Conservation (phyloP, 192 early-diverging fungal species). For the Mortierella antarctica region DNA sequence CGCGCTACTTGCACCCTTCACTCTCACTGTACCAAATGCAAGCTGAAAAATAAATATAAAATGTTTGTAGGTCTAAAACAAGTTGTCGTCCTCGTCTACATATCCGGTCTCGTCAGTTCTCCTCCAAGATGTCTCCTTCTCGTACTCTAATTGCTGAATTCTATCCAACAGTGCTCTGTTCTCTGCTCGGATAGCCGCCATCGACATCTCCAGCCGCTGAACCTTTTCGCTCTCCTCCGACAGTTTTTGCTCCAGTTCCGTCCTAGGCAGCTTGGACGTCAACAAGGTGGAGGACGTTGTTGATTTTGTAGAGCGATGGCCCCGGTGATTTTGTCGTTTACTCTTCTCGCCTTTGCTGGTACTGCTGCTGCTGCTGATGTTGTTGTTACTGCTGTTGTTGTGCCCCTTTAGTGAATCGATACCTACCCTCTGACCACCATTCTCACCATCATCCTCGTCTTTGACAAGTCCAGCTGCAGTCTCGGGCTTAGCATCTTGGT, state of each 20-base stretch:
- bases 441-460: no score
- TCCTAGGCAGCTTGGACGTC: constrained; percentile 5
- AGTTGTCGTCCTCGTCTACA: no score
- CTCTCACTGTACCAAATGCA: no score
- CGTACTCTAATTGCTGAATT: constrained; percentile 42
- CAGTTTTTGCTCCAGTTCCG: constrained; percentile 18
- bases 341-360: neutral
- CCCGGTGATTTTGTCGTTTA: neutral
- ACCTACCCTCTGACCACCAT: no score
- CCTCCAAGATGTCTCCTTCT: constrained; percentile 23
- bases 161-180: constrained; percentile 38
- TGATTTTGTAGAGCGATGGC: constrained; percentile 28
- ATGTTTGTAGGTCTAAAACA: no score
- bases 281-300: neutral
- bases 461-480: neutral
- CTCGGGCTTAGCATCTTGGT: no score
- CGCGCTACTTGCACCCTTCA: no score
- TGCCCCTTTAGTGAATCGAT: no score
- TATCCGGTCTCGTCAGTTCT: no score
- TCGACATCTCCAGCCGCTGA: constrained; percentile 38
- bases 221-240: constrained; percentile 21
- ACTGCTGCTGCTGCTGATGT: neutral
- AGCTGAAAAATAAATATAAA: no score
- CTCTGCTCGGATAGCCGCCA: constrained; percentile 43
- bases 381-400: no score